A percentile compares a stretch with the other conserved stretches of the same genome.
Evolutionary conservation across 129 eudicot species (phyloP).

Genomic region (Helichrysum umbraculigerum): DNA sequence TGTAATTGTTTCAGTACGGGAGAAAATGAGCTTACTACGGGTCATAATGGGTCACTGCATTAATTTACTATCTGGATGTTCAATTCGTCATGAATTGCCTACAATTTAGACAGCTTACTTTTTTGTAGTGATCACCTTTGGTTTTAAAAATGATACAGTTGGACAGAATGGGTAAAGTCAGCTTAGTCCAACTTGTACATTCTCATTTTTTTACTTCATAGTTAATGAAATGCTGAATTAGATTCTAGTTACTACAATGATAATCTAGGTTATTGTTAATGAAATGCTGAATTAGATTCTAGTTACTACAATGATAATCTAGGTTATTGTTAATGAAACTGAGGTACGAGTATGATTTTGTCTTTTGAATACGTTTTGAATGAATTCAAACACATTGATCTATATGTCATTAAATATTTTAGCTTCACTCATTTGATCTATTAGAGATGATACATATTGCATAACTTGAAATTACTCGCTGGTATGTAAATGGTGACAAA

Average conservation of each 20-base stretch:
- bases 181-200: neutral
- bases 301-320: too few relatives aligned
- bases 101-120: neutral
- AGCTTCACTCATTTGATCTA: neutral
- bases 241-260: too few relatives aligned
- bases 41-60: neutral
- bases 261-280: too few relatives aligned
- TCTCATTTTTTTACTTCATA: neutral
- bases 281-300: too few relatives aligned
- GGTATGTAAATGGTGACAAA: neutral
- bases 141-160: neutral
- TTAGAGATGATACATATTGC: neutral
- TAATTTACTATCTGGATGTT: neutral
- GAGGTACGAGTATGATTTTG: too few relatives aligned
- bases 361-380: too few relatives aligned
- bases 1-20: too few relatives aligned
- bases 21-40: neutral
- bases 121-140: neutral
- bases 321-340: too few relatives aligned
- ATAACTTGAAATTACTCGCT: neutral
- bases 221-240: too few relatives aligned
- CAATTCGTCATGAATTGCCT: neutral
- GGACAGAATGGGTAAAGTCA: neutral
- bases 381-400: neutral
- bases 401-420: too few relatives aligned